Conservation (phyloP, 257 asterid species). For the Solanum neorickii region DNA sequence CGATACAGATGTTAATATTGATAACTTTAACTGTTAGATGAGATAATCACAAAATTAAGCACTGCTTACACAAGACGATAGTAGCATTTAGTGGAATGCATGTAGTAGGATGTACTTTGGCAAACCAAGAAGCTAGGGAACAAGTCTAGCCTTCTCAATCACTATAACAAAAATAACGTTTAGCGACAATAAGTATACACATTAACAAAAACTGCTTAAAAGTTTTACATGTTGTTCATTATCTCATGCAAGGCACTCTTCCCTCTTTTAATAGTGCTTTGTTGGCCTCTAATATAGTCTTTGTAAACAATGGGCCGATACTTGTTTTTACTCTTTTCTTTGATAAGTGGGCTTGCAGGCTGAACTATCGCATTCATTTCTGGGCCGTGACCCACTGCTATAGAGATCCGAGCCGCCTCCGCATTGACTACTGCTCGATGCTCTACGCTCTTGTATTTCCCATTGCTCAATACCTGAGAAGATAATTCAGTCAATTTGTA, state of each 20-base stretch:
- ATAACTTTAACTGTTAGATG: too few species aligned
- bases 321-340: neutral
- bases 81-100: too few species aligned
- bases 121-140: too few species aligned
- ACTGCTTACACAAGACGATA: too few species aligned
- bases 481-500: neutral
- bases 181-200: too few species aligned
- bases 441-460: slow-evolving; percentile 49
- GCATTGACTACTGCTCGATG: slow-evolving; percentile 39
- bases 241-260: neutral
- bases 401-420: slow-evolving; percentile 26
- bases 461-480: slow-evolving; percentile 41
- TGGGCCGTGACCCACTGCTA: slow-evolving; percentile 28
- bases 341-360: neutral
- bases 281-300: neutral
- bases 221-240: neutral
- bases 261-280: neutral
- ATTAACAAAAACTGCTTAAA: too few species aligned
- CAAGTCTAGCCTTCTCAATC: too few species aligned
- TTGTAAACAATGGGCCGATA: neutral
- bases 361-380: neutral
- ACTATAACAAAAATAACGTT: too few species aligned
- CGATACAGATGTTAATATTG: too few species aligned
- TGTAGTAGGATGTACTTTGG: too few species aligned
- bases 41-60: too few species aligned